Evolutionary conservation across 192 early-diverging fungal genomes (phyloP), one percentile per base, ranked within the genome.

Genomic region (Gamsiella multidivaricata): DNA sequence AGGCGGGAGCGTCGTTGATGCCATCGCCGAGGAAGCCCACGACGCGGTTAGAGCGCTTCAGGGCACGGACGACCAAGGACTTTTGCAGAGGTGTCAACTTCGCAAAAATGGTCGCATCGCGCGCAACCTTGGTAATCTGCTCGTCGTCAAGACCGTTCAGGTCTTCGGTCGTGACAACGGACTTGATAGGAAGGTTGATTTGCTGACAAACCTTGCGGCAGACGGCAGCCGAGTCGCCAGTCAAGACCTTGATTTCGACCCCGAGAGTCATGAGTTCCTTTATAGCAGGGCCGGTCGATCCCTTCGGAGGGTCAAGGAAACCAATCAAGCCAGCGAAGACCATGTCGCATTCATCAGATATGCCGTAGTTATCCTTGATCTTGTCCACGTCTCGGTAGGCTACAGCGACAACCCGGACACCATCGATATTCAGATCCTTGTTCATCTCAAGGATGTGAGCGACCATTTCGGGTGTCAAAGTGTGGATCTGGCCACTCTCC

Each of bases 21-120:
- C 86, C 84, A 54, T 87, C 86, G 26, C 84, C 86, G 2, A 87
- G 70, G 56, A 87, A 86, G 12, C 84, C 84, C 32, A 86, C 82
- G 5, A 69, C 69, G 18, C 70, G 54, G 42, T 71, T 80, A 2
- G 54, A 22, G 4, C 69, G 68, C 57, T 87, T 81, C 32, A 87
- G 51, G 14, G 78, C 61, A 34, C 69, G 60, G 37, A 87, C 81
- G 18, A 86, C 76, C 3, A 63, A 33, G 0, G 66, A 69, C 46
- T 86, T 87, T 52, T 84, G 81, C 7, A 84, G 34, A 10, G 86
- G 86, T 2, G 84, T 84, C 36, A 87, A 56, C 51, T 87, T 87
- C 14, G 86, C 86, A 82, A 87, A 85, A 43, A 87, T 64, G 25
- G 84, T 84, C n/a, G 70, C 74, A 2, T 41, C 31, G 12, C 67